Percentiles rank a stretch among this genome's conserved stretches.
Conservation (phyloP, 208 protist species). For the Acanthamoeba healyi region DNA sequence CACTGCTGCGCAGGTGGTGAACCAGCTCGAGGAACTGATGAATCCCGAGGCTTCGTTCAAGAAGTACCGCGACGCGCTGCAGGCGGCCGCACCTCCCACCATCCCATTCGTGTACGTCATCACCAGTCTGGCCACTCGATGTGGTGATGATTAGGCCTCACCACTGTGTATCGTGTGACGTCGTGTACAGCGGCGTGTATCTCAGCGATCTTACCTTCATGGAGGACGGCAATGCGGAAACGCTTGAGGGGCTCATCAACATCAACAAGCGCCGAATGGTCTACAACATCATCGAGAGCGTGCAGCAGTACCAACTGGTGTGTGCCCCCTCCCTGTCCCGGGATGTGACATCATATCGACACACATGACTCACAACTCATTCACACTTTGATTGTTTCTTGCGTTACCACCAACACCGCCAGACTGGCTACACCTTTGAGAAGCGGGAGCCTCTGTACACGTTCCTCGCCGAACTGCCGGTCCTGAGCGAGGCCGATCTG, state of each 20-base stretch:
- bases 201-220: conserved; percentile 87
- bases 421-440: conserved; percentile 50
- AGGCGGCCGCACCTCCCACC: conserved; percentile 66
- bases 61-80: conserved; percentile 65
- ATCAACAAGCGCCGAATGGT: conserved; percentile 69
- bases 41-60: conserved; percentile 66
- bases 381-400: background rate
- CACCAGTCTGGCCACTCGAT: background rate
- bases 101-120: conserved; percentile 78
- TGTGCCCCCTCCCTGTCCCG: background rate
- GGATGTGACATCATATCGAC: background rate
- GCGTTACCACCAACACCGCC: background rate
- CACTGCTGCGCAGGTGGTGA: background rate
- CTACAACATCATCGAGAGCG: conserved; percentile 69
- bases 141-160: background rate
- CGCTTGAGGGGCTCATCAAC: conserved; percentile 76
- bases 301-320: conserved; percentile 59
- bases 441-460: conserved; percentile 17
- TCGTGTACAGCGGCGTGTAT: conserved; percentile 75
- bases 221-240: conserved; percentile 85
- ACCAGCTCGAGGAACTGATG: conserved; percentile 76
- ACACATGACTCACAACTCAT: background rate
- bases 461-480: conserved; percentile 39
- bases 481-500: conserved; percentile 34
- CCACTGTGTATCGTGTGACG: background rate